phyloP scores from a whole-genome alignment of 208 protist species.

The Leishmania tarentolae region DNA sequence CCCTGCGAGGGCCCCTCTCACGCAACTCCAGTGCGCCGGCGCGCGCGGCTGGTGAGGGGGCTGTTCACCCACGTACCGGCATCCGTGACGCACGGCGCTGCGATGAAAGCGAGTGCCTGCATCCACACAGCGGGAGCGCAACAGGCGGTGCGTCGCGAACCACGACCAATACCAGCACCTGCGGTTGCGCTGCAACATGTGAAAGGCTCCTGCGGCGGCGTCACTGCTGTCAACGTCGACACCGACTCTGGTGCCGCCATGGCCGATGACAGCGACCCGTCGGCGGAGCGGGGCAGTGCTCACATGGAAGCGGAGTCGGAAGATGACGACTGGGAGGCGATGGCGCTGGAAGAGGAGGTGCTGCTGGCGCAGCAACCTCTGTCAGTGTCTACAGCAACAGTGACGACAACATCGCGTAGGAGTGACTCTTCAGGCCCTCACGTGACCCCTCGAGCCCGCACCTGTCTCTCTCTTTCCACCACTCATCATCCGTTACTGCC shows the following conservation, averaged over 20 bases:
- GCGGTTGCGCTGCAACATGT: background rate
- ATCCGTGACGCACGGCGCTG: conserved; percentile 8
- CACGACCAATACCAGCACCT: background rate
- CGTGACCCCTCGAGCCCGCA: background rate
- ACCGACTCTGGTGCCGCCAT: background rate
- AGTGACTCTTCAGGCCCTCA: background rate
- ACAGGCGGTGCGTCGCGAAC: background rate
- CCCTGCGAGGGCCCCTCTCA: conserved; percentile 1
- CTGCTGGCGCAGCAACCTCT: background rate
- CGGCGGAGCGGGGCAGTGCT: background rate
- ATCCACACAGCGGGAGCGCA: background rate
- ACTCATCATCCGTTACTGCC: background rate
- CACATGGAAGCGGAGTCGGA: background rate
- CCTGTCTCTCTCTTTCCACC: too few relatives aligned
- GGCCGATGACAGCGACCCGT: background rate
- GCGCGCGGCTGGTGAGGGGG: conserved; percentile 20
- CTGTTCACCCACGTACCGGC: conserved; percentile 29
- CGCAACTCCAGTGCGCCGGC: background rate
- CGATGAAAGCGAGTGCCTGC: conserved; percentile 13
- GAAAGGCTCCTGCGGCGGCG: background rate
- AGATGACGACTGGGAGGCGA: conserved; percentile 30
- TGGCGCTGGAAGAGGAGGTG: conserved; percentile 27
- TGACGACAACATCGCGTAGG: background rate
- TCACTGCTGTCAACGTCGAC: background rate
- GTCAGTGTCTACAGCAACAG: background rate